Evolutionary conservation across 2,329 filamentous ascomycete genomes (phyloP).

Genomic region (Corinectria fuckeliana): DNA sequence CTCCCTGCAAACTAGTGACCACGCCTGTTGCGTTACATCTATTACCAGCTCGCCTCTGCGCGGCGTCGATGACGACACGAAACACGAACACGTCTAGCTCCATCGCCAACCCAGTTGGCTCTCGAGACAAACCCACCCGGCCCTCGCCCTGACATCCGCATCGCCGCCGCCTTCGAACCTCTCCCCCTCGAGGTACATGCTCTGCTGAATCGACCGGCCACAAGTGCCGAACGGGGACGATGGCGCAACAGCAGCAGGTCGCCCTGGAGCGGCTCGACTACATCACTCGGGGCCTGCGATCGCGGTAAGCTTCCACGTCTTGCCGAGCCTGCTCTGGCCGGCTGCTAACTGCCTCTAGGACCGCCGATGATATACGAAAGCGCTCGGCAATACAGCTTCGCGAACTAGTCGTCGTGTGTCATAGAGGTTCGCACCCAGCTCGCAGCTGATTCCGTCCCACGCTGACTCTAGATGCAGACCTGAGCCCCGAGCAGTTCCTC

Average conservation of each 20-base stretch:
- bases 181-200: slow-evolving; percentile 37
- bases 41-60: slow-evolving; percentile 4
- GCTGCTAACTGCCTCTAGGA: slow-evolving; percentile 37
- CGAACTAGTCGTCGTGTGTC: slow-evolving; percentile 61
- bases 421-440: slow-evolving; percentile 55
- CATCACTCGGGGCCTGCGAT: slow-evolving; percentile 61
- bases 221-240: slow-evolving; percentile 40
- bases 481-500: slow-evolving; percentile 78
- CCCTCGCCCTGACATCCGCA: slow-evolving; percentile 11
- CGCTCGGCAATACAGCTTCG: slow-evolving; percentile 60
- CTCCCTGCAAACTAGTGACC: slow-evolving; percentile 13
- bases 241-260: slow-evolving; percentile 57
- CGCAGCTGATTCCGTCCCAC: not conserved
- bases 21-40: not conserved
- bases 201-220: slow-evolving; percentile 29
- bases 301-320: slow-evolving; percentile 51
- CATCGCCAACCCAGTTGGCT: too few relatives aligned
- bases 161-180: slow-evolving; percentile 15
- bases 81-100: slow-evolving; percentile 9
- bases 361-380: slow-evolving; percentile 57
- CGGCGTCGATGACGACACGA: not conserved
- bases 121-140: not conserved
- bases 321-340: not conserved
- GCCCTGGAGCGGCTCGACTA: slow-evolving; percentile 62
- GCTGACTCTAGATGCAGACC: slow-evolving; percentile 59